Conservation (phyloP, 495 filamentous ascomycete species). For the Elaphomyces granulatus region DNA sequence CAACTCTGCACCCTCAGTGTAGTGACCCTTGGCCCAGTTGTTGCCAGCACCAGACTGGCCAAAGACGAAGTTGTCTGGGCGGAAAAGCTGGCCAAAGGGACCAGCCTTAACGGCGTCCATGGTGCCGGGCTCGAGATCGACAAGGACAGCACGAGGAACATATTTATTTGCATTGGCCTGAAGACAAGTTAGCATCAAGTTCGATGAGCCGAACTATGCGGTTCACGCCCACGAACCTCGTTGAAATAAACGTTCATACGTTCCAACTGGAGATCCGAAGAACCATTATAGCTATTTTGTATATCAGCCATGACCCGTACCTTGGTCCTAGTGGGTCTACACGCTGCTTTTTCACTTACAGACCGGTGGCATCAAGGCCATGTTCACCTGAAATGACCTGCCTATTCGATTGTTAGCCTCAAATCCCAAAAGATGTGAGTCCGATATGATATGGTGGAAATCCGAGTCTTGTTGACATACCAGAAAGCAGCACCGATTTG, state of each 20-base stretch:
- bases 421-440: too few relatives aligned
- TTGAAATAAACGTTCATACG: constrained; percentile 99
- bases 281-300: constrained; percentile 72
- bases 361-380: constrained; percentile 90
- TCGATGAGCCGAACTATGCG: not conserved
- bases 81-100: constrained; percentile 98
- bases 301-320: constrained; percentile 13
- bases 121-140: constrained; percentile 94
- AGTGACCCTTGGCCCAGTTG: constrained; percentile 99
- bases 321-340: not conserved
- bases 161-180: constrained; percentile 96
- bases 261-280: constrained; percentile 97
- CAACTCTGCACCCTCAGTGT: constrained; percentile 98
- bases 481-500: constrained; percentile 99
- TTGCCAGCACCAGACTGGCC: constrained; percentile 99
- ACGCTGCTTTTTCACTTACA: constrained; percentile 44
- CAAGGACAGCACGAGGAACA: constrained; percentile 96
- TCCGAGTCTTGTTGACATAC: constrained; percentile 31
- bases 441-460: too few relatives aligned
- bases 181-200: constrained; percentile 8
- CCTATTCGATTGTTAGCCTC: too few relatives aligned
- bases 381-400: constrained; percentile 98
- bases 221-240: constrained; percentile 53
- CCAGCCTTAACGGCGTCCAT: constrained; percentile 99
- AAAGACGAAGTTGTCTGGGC: constrained; percentile 99